Conservation (phyloP, 2,329 filamentous ascomycete genomes). For the Monilinia polystroma region DNA sequence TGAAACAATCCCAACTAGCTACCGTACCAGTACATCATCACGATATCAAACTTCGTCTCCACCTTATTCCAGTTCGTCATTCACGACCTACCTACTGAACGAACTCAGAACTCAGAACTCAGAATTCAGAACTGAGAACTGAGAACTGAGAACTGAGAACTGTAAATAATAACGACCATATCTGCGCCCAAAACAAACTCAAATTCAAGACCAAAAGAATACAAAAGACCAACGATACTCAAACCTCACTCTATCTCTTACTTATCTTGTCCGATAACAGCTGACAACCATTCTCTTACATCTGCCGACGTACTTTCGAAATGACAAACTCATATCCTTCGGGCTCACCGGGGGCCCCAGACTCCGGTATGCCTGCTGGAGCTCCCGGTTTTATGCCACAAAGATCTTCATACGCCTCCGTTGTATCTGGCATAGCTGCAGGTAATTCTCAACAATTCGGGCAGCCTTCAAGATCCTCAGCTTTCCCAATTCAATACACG, state of each 20-base stretch:
- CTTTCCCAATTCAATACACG: slow-evolving; percentile 36
- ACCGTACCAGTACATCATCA: slow-evolving; percentile 12
- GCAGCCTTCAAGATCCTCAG: slow-evolving; percentile 36
- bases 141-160: not conserved
- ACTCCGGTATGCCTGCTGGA: slow-evolving; percentile 40
- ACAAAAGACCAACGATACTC: not conserved
- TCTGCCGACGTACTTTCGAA: slow-evolving; percentile 16
- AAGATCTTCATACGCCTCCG: slow-evolving; percentile 61
- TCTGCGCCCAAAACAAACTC: not conserved
- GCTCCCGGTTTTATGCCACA: slow-evolving; percentile 45
- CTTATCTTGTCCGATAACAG: not conserved
- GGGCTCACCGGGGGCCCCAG: slow-evolving; percentile 38
- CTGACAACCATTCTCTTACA: not conserved
- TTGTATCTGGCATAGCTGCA: slow-evolving; percentile 52
- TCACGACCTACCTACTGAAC: not conserved
- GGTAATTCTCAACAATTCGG: slow-evolving; percentile 31
- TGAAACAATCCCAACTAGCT: slow-evolving; percentile 1
- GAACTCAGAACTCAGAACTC: not conserved
- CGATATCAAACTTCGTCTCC: slow-evolving; percentile 11
- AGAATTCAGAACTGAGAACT: too few species aligned
- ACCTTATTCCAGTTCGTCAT: not conserved
- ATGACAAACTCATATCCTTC: slow-evolving; percentile 39
- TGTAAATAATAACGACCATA: not conserved
- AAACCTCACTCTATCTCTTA: not conserved
- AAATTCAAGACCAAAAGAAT: not conserved